Base-by-base conservation (phyloP, 305 asterid genomes). In the Fraxinus paxiana region DNA sequence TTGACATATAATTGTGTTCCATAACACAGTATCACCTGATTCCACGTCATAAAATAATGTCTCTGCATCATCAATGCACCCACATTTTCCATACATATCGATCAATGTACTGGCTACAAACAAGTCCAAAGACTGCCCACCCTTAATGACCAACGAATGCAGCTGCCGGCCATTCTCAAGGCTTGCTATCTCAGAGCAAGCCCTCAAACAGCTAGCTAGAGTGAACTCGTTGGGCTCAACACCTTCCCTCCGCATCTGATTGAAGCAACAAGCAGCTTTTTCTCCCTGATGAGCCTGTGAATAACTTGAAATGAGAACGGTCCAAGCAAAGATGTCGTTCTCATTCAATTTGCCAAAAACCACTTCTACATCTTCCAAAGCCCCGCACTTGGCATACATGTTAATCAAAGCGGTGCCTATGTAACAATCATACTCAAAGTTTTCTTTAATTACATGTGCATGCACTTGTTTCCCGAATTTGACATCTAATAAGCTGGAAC, bases 71-170 rank as follows among this genome's bases (percentile, higher is more conserved):
- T 90, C 89, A 35, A 93, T 85, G 72, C 85, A 77, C 67, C 98
- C 98, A 85, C 96, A 92, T 84, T 93, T 93, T 56, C 91, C 94
- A 46, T 93, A 95, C 97, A 93, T 90, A 84, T 91, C 94, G 31
- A 92, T 84, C 72, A 95, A 82, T 35, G 97, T 87, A 84, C 90
- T 93, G 38, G 91, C 89, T 74, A 92, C 92, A 76, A 86, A 90
- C 35, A 86, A 75, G 78, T 92, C 94, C 28, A 77, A 35, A 24
- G 86, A 83, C 6, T 88, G 88, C 71, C 97, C 97, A 54, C 88
- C 70, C 81, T 92, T 93, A 37, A 91, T 78, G 69, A 88, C 88
- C 77, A 91, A 79, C 4, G 97, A 91, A 80, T 94, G 98, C 76
- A 93, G 82, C 80, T 89, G 97, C 54, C 80, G 87, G n/a, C 98